These are phyloP conservation scores for Dothidotthia symphoricarpi DNA, from an alignment of 2,329 filamentous ascomycete genomes.

Conservation along the genomic window DNA sequence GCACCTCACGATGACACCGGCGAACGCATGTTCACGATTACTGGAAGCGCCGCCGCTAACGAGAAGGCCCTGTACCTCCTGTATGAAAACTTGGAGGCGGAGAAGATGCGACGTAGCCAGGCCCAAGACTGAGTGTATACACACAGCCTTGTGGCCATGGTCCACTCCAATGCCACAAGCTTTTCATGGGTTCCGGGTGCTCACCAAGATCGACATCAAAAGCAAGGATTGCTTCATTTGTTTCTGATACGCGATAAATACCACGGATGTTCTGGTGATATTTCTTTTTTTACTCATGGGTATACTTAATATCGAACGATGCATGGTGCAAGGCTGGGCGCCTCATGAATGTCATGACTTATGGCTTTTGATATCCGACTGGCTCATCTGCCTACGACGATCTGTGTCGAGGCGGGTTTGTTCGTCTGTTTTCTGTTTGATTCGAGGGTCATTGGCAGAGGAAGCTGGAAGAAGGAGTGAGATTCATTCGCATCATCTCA, in stretches of 20 bases:
- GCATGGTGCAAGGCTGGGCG: slow-evolving; percentile 41
- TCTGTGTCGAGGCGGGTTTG: slow-evolving; percentile 23
- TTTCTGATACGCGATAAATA: slow-evolving; percentile 37
- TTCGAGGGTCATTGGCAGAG: slow-evolving; percentile 17
- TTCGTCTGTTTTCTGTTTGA: slow-evolving; percentile 24
- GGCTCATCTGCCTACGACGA: slow-evolving; percentile 33
- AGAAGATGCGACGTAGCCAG: slow-evolving; percentile 95
- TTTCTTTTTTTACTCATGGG: slow-evolving; percentile 28
- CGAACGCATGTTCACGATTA: slow-evolving; percentile 99
- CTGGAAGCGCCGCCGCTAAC: slow-evolving; percentile 89
- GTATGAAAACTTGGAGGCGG: slow-evolving; percentile 97
- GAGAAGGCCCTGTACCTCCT: slow-evolving; percentile 94
- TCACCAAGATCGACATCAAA: slow-evolving; percentile 20
- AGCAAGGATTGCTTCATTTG: slow-evolving; percentile 34
- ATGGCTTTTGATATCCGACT: slow-evolving; percentile 43
- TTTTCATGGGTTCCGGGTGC: slow-evolving; percentile 3
- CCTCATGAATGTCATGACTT: slow-evolving; percentile 45
- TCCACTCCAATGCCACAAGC: slow-evolving; percentile 3
- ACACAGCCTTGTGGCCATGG: slow-evolving; percentile 1
- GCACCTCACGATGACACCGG: slow-evolving; percentile 95
- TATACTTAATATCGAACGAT: slow-evolving; percentile 31
- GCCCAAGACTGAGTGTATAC: slow-evolving; percentile 51
- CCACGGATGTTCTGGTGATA: slow-evolving; percentile 31
- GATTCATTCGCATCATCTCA: slow-evolving; percentile 14
- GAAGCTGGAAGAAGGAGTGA: slow-evolving; percentile 13